Conservation (phyloP, 192 early-diverging fungal species). For the Gaertneriomyces sp. region DNA sequence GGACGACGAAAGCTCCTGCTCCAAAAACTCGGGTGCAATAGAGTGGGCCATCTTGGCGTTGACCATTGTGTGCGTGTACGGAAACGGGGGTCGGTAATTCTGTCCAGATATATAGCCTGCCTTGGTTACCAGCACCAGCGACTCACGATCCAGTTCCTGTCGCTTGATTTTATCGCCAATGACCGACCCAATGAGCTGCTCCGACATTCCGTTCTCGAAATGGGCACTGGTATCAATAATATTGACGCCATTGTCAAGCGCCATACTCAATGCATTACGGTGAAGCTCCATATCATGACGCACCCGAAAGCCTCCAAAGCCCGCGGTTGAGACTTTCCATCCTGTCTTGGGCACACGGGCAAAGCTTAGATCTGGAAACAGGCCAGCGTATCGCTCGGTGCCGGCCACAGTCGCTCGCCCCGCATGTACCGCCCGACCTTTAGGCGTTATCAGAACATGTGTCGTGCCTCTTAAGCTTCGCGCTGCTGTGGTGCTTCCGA, state of each 20-base stretch:
- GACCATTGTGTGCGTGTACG: not conserved
- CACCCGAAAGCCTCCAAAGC: conserved; percentile 66
- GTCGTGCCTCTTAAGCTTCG: too few relatives aligned
- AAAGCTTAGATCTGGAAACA: conserved; percentile 5
- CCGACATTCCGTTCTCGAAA: conserved; percentile 66
- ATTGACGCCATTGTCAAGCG: conserved; percentile 62
- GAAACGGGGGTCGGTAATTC: not conserved
- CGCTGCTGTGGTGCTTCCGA: too few relatives aligned
- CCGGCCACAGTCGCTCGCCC: conserved; percentile 18
- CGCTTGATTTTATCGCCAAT: conserved; percentile 33
- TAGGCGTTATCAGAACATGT: too few relatives aligned
- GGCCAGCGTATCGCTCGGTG: conserved; percentile 13
- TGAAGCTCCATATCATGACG: conserved; percentile 36
- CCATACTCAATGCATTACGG: conserved; percentile 47
- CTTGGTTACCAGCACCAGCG: conserved; percentile 40
- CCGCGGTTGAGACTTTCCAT: conserved; percentile 51
- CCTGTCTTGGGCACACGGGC: conserved; percentile 17
- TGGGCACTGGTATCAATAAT: conserved; percentile 70
- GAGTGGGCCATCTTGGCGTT: conserved; percentile 43
- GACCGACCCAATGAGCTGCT: conserved; percentile 54
- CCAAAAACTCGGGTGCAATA: conserved; percentile 58
- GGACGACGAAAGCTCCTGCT: conserved; percentile 51
- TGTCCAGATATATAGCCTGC: conserved; percentile 37
- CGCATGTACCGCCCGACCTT: conserved; percentile 8
- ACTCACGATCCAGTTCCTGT: conserved; percentile 40